Conservation (phyloP, 345 rosid genomes). For the Corchorus capsularis region DNA sequence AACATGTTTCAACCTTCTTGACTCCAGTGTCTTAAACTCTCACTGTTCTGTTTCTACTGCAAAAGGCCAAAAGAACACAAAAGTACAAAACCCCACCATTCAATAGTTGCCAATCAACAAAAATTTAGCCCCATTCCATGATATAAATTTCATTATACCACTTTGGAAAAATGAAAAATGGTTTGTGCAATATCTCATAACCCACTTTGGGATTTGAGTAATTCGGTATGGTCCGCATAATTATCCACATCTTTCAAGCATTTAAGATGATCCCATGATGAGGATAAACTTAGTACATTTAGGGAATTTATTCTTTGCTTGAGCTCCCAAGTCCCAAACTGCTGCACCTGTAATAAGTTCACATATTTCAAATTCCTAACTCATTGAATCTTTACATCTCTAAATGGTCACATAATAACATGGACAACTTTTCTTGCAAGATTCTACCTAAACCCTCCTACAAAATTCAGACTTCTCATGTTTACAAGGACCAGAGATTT, state of each 20-base stretch:
- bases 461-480: not conserved
- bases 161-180: no score
- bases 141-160: not conserved
- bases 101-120: not conserved
- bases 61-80: not conserved
- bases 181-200: no score
- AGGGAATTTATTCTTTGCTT: not conserved
- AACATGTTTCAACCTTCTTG: not conserved
- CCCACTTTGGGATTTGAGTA: not conserved
- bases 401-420: not conserved
- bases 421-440: not conserved
- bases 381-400: conserved; percentile 5
- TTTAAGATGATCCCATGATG: no score
- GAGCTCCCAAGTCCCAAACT: not conserved
- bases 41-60: not conserved
- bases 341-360: not conserved
- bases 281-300: not conserved
- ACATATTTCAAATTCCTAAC: not conserved
- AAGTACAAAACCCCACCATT: not conserved
- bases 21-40: not conserved
- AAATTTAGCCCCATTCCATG: not conserved
- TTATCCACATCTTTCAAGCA: not conserved
- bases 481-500: not conserved
- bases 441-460: not conserved
- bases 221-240: no score